phyloP scores from a whole-genome alignment of 2,329 filamentous ascomycete genomes.

The Colletotrichum sp. region DNA sequence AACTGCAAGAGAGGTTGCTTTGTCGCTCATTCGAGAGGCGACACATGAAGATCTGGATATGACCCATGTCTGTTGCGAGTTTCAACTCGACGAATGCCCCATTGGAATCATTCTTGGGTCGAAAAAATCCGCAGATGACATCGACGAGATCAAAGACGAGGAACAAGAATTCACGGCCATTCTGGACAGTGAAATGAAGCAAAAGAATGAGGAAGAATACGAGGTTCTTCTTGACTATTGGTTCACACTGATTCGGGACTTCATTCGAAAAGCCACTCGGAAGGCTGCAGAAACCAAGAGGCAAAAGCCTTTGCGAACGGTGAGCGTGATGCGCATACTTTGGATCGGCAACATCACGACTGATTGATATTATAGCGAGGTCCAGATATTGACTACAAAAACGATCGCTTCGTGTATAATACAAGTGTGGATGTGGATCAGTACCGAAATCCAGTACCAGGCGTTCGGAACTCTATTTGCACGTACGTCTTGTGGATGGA shows the following conservation, averaged over 20 bases:
- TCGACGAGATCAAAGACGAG: not conserved
- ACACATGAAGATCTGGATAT: not conserved
- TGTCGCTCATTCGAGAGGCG: not conserved
- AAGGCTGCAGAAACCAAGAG: not conserved
- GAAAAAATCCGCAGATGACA: not conserved
- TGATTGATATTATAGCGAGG: not conserved
- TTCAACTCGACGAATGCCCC: not conserved
- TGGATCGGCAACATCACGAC: fast-evolving
- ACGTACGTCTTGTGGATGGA: not conserved
- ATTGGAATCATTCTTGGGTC: fast-evolving
- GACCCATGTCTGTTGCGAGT: not conserved
- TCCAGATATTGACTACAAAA: not conserved
- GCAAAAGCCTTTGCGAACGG: not conserved
- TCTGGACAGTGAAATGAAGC: not conserved
- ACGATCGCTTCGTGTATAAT: not conserved
- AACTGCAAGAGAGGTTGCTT: not conserved
- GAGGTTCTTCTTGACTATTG: fast-evolving
- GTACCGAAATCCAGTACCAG: not conserved
- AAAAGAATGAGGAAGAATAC: fast-evolving
- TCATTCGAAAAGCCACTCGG: not conserved
- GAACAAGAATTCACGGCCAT: not conserved
- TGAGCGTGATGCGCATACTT: not conserved
- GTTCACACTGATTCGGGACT: fast-evolving
- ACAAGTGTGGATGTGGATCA: not conserved
- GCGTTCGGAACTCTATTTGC: fast-evolving